Evolutionary conservation across 352 stramenopile genomes (phyloP), one percentile per base, ranked within the genome.

Genomic region (Globisporangium sylvaticum): DNA sequence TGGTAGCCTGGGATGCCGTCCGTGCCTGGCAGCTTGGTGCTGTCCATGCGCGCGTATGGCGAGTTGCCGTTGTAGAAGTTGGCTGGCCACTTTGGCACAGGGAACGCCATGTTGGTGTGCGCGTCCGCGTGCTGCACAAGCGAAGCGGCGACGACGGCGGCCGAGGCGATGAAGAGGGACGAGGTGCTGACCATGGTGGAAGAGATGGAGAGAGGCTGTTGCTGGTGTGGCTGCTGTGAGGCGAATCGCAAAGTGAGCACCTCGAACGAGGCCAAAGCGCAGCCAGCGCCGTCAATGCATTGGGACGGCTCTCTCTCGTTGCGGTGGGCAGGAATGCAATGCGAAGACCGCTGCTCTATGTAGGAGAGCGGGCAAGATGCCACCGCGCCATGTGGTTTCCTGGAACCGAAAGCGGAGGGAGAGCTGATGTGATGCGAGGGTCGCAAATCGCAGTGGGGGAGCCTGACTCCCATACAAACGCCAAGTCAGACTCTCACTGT

Each of bases 1-100:
- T 57, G 24, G 52, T 69, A 31, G 29, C 20, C 62, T 4, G 56
- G 18, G 15, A 73, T 72, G 24, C 29, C 29, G 1, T 48, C 64
- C 4, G 10, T 34, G 18, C 58, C 63, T 20, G 63, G 52, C 24
- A 74, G 68, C 50, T 57, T 60, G 20, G 4, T 52, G 52, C 46
- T 67, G 58, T 74, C 68, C 32, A 74, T 29, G 14, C 39, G 59
- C 9, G 58, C 68, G 46, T 60, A 53, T n/a, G 68, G 68, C 54
- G 64, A 65, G 68, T 68, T 73, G 29, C 39, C 42, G 58, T 73
- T 58, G 64, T 70, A 70, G 50, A 66, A 66, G 1, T 56, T 59
- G 0, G 32, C n/a, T 1, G 68, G 62, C 48, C 59, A 73, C 15
- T 32, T 24, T 4, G 44, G 48, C 27, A 31, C 52, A 15, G 68